Evolutionary conservation across 2,329 filamentous ascomycete genomes (phyloP), one percentile per base, ranked within the genome.

Genomic region (Hypoxylon sp.): DNA sequence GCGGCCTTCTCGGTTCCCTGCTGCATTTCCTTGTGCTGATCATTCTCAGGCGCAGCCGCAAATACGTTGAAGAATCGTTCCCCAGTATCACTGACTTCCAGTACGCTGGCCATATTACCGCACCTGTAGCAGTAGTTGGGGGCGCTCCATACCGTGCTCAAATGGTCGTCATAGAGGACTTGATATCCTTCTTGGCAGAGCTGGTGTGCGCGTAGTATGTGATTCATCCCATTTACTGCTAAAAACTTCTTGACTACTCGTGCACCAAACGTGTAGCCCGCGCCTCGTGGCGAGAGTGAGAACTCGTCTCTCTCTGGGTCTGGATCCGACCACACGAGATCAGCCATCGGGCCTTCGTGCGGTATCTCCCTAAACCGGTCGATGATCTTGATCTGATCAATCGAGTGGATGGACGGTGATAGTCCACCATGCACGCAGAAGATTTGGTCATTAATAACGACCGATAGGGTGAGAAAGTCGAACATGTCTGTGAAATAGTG

Each of bases 401-500:
- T 98, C 48, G 93, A 97, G 82, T 99, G 96, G 79, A 99, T 98
- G 31, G 92, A 94, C 1, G 93, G 93, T 0, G 92, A 94, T 19
- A 96, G 87, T 22, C 93, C 91, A 79, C 96, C 96, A 80, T 99
- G 96, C 5, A 99, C 96, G 81, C 96, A 99, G 81, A 99, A 99
- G 73, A 99, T 99, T 80, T 98, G 93, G 81, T 99, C 92, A 80
- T 98, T 97, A 79, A 99, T 99, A 71, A 99, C 95, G 68, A 98
- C 97, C 75, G 93, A 97, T 63, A 99, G 85, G 6, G 95, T 98
- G 71, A 99, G 86, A 81, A 97, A 99, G 83, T 99, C 96, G 82
- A 99, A 99, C 94, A 99, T 98, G 83, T 99, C 96, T 73, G 96
- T 99, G 79, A 99, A 99, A 81, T 98, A 96, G 81, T 99, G 96